Conservation (phyloP, 2,329 filamentous ascomycete genomes). For the Chrysoporthe cubensis region DNA sequence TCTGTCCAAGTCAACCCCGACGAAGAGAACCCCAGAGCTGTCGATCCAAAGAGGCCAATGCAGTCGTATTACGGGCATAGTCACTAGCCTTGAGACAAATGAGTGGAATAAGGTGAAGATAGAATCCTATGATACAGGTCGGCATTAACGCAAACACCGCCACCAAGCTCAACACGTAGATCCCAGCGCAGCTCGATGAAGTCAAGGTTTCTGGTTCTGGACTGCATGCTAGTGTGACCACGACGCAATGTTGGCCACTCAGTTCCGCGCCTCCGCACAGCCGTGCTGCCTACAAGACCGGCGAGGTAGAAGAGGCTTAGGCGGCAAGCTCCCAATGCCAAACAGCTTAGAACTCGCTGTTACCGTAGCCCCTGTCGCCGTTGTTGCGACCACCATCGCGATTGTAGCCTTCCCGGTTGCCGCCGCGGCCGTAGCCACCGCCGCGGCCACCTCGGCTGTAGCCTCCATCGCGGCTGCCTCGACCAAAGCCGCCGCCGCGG, state of each 20-base stretch:
- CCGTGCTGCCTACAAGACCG: not conserved
- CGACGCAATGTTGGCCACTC: not conserved
- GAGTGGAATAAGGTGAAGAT: not conserved
- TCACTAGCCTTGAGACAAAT: too few species aligned
- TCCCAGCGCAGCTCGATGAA: not conserved
- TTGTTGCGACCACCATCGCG: conserved; percentile 9
- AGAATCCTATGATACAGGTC: not conserved
- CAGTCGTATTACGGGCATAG: too few species aligned
- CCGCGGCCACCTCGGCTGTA: not conserved
- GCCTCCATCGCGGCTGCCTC: not conserved
- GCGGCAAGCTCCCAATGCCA: not conserved
- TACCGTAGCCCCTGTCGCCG: not conserved
- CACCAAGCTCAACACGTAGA: not conserved
- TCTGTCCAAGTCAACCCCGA: too few species aligned
- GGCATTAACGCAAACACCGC: not conserved
- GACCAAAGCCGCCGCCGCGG: not conserved
- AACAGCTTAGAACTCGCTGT: not conserved
- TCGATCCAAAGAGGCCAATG: too few species aligned
- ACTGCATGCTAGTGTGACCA: not conserved
- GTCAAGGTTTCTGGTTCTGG: not conserved
- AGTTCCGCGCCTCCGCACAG: not conserved
- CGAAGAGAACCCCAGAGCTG: too few species aligned
- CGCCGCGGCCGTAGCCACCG: not conserved
- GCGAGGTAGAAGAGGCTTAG: not conserved
- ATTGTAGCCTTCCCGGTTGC: not conserved